A percentile compares a stretch with the other conserved stretches of the same genome.
Conservation (phyloP, 164 flowering plant genomes). For the Vitis amurensis region DNA sequence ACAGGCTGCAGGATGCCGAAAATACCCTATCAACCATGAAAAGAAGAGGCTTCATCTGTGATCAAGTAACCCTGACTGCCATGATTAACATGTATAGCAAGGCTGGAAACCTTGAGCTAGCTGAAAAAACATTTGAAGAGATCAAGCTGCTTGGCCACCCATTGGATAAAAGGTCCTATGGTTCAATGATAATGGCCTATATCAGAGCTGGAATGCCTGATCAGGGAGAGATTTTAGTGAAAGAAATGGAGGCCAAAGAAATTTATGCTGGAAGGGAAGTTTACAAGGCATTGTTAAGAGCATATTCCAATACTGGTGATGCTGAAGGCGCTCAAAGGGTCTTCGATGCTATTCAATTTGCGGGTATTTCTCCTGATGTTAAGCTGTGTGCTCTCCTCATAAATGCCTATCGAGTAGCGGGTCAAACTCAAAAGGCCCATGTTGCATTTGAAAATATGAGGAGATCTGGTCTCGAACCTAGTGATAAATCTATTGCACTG, state of each 20-base stretch:
- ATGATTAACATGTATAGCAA: conserved; percentile 86
- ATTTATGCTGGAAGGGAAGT: conserved; percentile 73
- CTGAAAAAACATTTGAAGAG: conserved; percentile 71
- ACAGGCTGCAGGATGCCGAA: conserved; percentile 62
- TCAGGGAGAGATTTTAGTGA: conserved; percentile 55
- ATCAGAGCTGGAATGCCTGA: conserved; percentile 68
- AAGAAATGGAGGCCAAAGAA: conserved; percentile 74
- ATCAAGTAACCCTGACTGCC: conserved; percentile 75
- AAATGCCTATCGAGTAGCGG: conserved; percentile 68
- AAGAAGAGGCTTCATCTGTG: conserved; percentile 62
- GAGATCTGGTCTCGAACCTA: conserved; percentile 64
- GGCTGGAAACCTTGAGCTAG: conserved; percentile 60
- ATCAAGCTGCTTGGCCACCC: conserved; percentile 67
- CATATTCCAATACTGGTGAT: conserved; percentile 72
- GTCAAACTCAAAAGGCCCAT: conserved; percentile 54
- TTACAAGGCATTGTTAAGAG: conserved; percentile 86
- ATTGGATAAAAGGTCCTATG: conserved; percentile 74
- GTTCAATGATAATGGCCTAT: conserved; percentile 91
- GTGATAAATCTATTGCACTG: conserved; percentile 70
- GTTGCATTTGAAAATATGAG: conserved; percentile 73
- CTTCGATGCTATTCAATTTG: conserved; percentile 72
- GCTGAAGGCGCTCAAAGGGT: conserved; percentile 76
- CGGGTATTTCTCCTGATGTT: conserved; percentile 70
- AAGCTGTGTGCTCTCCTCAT: conserved; percentile 75
- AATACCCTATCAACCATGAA: conserved; percentile 54